Base-by-base conservation (phyloP, 169 alveolate species). In the Cryptosporidium viatorum region DNA sequence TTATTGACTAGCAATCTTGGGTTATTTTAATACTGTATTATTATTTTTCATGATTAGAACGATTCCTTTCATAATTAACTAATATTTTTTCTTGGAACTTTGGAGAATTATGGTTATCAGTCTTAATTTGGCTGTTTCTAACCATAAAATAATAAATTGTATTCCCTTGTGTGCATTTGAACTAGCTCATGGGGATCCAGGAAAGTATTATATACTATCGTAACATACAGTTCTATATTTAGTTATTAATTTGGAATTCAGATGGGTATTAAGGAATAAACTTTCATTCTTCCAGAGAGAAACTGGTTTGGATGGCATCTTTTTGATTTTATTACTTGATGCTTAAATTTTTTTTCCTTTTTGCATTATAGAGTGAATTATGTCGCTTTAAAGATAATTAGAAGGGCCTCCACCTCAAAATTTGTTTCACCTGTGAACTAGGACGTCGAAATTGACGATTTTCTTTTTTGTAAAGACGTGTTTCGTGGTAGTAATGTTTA, bases 401-500 rank as follows among this genome's bases (percentile, higher is more conserved):
- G 35, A 26, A 55, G 10, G 18, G 67, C 7, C 5, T 55, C 67
- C 67, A 26, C 67, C 14, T 55, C 35, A 9, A 26, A 26, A 9
- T n/a, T 55, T 55, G 67, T 26, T 55, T 55, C 31, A 55, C n/a
- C 67, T 55, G 67, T 21, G 37, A 21, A 55, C 9, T 55, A 55
- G 2, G 48, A 48, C 55, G 29, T 55, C 67, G 5, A 55, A 26
- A 55, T 26, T 26, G 35, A 37, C 48, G 48, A 41, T 41, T n/a
- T 29, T n/a, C n/a, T 62, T 33, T 21, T 65, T 33, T 29, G 26
- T 65, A 43, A 21, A 29, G 6, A 33, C 9, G 16, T 65, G 71
- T 65, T 65, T 33, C 23, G 43, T 33, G 48, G 16, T 33, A 35
- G 41, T 65, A 65, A 62, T 65, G 71, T 65, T 65, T 65, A 37